A percentile compares a stretch with the other conserved stretches of the same genome.
Evolutionary conservation across 1,139 yeast genomes (phyloP).

Genomic region (Yamadazyma aaseri): DNA sequence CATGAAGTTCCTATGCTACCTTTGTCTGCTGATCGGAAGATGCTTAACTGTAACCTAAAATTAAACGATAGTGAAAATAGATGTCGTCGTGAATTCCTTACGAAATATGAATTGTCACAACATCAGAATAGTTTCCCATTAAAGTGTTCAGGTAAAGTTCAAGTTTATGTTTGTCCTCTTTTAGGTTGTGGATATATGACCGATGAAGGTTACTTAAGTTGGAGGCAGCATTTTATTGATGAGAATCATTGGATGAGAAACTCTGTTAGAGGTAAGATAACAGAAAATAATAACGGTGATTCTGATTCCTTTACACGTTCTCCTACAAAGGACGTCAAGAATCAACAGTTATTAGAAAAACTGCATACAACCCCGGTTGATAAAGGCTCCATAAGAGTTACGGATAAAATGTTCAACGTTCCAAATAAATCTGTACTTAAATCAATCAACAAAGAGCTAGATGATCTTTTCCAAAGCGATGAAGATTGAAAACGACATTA

Average conservation of each 20-base stretch:
- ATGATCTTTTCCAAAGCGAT: conserved; percentile 16
- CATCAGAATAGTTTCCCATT: conserved; percentile 22
- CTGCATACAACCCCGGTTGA: too few species aligned
- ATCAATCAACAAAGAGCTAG: conserved; percentile 11
- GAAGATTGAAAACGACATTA: too few species aligned
- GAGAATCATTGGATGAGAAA: conserved; percentile 19
- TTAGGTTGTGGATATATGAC: conserved; percentile 44
- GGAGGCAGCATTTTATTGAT: conserved; percentile 31
- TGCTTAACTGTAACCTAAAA: conserved; percentile 17
- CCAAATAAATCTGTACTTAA: background rate
- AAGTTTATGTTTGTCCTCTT: conserved; percentile 38
- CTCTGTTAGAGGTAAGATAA: conserved; percentile 8
- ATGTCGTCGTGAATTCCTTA: conserved; percentile 17
- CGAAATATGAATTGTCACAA: conserved; percentile 16
- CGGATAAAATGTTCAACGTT: too few species aligned
- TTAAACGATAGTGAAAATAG: conserved; percentile 7
- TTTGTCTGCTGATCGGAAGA: conserved; percentile 19
- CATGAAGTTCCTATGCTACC: conserved; percentile 27
- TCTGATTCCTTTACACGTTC: too few species aligned
- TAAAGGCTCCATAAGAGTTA: too few species aligned
- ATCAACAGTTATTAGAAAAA: too few species aligned
- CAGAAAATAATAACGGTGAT: too few species aligned
- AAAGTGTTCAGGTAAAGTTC: conserved; percentile 28
- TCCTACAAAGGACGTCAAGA: too few species aligned
- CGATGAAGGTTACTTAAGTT: conserved; percentile 34